A percentile compares a stretch with the other conserved stretches of the same genome.
These are phyloP conservation scores for Chalara sp. DNA, from an alignment of 2,329 filamentous ascomycete genomes.

Conservation along the genomic window DNA sequence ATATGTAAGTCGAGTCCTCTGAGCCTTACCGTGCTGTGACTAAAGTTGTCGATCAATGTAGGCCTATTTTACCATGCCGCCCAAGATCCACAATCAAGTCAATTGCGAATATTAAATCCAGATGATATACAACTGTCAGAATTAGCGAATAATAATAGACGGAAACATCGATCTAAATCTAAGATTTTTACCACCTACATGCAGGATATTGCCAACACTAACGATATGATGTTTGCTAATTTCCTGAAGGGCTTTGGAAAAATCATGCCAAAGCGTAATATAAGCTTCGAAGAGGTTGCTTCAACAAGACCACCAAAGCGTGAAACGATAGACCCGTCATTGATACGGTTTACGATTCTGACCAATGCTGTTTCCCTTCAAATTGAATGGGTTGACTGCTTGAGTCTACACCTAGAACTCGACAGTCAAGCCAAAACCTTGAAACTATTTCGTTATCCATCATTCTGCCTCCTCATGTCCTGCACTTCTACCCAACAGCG, in stretches of 20 bases:
- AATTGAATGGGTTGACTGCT: slow-evolving; percentile 12
- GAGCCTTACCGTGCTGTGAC: too few species aligned
- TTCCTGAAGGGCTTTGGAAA: not conserved
- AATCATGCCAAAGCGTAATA: not conserved
- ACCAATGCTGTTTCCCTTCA: not conserved
- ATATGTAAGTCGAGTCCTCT: not conserved
- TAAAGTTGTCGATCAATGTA: too few species aligned
- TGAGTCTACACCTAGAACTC: slow-evolving; percentile 10
- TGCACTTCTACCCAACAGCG: not conserved
- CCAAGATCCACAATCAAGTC: too few species aligned
- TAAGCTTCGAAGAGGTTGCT: too few species aligned
- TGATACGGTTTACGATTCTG: not conserved
- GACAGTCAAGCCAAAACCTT: slow-evolving; percentile 5
- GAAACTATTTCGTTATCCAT: slow-evolving; percentile 10
- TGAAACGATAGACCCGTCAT: not conserved
- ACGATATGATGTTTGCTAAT: not conserved
- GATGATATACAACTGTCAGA: too few species aligned
- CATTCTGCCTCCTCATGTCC: slow-evolving; percentile 4
- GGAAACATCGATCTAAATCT: too few species aligned
- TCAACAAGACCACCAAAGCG: not conserved
- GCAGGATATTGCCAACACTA: not conserved
- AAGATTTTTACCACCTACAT: not conserved
- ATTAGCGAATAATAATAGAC: too few species aligned
- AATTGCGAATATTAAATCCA: too few species aligned
- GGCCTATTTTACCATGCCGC: too few species aligned